phyloP scores from a whole-genome alignment of 805 yeast species.

The Ogataea pilisensis region DNA sequence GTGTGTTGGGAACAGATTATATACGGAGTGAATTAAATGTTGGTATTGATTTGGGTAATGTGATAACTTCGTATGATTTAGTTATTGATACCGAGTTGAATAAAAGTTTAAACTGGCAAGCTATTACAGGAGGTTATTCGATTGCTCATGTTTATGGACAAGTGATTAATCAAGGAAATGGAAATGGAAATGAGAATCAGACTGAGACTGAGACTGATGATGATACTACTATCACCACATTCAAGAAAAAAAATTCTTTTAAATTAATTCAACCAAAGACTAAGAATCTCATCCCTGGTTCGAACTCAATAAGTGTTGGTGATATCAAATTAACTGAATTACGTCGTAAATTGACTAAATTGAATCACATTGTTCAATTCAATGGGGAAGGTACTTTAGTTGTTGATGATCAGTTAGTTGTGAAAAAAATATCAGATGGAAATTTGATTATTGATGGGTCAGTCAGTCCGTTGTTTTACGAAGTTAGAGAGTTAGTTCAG shows the following conservation, averaged over 20 bases:
- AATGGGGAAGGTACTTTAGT: slow-evolving; percentile 91
- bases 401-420: slow-evolving; percentile 70
- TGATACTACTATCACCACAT: too few relatives aligned
- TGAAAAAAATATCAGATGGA: slow-evolving; percentile 77
- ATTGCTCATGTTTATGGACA: slow-evolving; percentile 81
- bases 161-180: slow-evolving; percentile 24
- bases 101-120: slow-evolving; percentile 74
- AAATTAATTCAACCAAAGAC: slow-evolving; percentile 12
- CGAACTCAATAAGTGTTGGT: slow-evolving; percentile 60
- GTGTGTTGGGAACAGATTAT: slow-evolving; percentile 23
- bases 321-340: slow-evolving; percentile 82
- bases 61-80: slow-evolving; percentile 53
- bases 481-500: slow-evolving; percentile 67
- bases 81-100: slow-evolving; percentile 63
- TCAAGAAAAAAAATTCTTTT: slow-evolving; percentile 1
- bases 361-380: slow-evolving; percentile 76
- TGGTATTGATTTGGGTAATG: slow-evolving; percentile 47
- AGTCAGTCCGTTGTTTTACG: slow-evolving; percentile 65
- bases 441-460: slow-evolving; percentile 83
- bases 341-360: slow-evolving; percentile 52
- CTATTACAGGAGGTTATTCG: slow-evolving; percentile 71
- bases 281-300: slow-evolving; percentile 13
- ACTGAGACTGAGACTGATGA: neutral
- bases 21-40: slow-evolving; percentile 35
- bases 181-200: slow-evolving; percentile 1